Conservation (phyloP, 2,329 filamentous ascomycete species). For the Zasmidium cellare region DNA sequence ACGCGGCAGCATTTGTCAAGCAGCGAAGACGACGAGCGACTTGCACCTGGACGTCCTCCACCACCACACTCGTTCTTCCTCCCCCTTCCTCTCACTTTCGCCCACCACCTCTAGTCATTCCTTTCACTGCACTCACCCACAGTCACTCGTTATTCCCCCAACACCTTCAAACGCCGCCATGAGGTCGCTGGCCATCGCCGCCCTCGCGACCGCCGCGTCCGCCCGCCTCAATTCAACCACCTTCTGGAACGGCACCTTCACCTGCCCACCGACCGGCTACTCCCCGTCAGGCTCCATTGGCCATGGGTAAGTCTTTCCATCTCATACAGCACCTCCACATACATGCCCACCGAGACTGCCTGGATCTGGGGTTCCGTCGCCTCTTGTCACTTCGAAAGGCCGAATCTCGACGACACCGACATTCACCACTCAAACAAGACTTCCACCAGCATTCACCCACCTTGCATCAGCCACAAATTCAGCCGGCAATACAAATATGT, state of each 20-base stretch:
- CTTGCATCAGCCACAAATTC: slow-evolving; percentile 1
- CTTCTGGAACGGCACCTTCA: slow-evolving; percentile 12
- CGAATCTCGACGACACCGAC: background rate
- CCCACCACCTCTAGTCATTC: slow-evolving; percentile 14
- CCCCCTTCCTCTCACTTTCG: background rate
- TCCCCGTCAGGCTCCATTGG: no score
- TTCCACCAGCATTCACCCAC: slow-evolving; percentile 7
- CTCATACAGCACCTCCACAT: background rate
- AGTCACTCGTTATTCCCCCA: slow-evolving; percentile 29
- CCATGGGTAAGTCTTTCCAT: background rate
- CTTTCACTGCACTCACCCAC: slow-evolving; percentile 18
- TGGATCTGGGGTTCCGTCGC: no score
- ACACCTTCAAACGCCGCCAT: slow-evolving; percentile 17
- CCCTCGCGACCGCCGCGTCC: slow-evolving; percentile 13
- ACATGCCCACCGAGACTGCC: background rate
- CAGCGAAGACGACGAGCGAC: no score
- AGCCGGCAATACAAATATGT: background rate
- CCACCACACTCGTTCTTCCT: slow-evolving; percentile 19
- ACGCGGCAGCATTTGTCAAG: background rate
- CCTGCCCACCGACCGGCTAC: background rate
- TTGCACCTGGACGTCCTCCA: slow-evolving; percentile 8
- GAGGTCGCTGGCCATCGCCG: slow-evolving; percentile 10
- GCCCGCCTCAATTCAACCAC: slow-evolving; percentile 10
- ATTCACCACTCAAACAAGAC: background rate
- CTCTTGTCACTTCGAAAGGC: no score